These are phyloP conservation scores for Leccinellum albellum DNA, from an alignment of 768 basidiomycete genomes.

Conservation along the genomic window DNA sequence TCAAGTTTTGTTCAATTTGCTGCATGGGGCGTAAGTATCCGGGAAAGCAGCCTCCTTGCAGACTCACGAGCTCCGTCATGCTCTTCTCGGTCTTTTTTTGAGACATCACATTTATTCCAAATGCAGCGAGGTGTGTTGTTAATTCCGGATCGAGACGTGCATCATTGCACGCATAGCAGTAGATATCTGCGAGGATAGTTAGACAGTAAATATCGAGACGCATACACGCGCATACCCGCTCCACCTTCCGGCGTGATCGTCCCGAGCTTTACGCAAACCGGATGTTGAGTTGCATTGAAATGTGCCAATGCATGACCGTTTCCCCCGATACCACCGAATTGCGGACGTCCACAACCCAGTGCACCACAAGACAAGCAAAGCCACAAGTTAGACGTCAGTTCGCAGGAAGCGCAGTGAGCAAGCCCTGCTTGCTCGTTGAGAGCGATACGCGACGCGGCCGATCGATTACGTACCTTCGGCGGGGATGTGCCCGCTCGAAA, in stretches of 20 bases:
- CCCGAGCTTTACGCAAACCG: slow-evolving; percentile 87
- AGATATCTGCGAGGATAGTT: slow-evolving; percentile 57
- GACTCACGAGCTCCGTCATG: slow-evolving; percentile 85
- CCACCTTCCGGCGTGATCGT: slow-evolving; percentile 94
- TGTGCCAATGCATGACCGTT: slow-evolving; percentile 89
- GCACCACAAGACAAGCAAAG: slow-evolving; percentile 89
- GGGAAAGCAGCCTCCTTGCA: neutral
- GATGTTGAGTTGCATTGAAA: slow-evolving; percentile 66
- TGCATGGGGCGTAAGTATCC: slow-evolving; percentile 19
- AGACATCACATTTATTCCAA: slow-evolving; percentile 81
- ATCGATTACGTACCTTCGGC: slow-evolving; percentile 19
- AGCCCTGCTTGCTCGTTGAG: slow-evolving; percentile 45
- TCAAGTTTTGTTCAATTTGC: slow-evolving; percentile 97
- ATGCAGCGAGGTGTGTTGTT: slow-evolving; percentile 65
- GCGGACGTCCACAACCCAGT: slow-evolving; percentile 84
- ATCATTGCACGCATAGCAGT: slow-evolving; percentile 91
- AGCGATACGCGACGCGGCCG: neutral
- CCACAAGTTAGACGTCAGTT: slow-evolving; percentile 91
- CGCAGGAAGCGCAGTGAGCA: slow-evolving; percentile 78
- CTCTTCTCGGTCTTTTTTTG: slow-evolving; percentile 93
- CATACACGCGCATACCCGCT: slow-evolving; percentile 56
- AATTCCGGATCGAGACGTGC: slow-evolving; percentile 75
- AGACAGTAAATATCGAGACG: neutral
- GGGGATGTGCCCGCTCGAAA: slow-evolving; percentile 21
- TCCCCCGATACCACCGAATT: slow-evolving; percentile 76